phyloP scores from a whole-genome alignment of 768 basidiomycete genomes.

The Boletus rubropictus region DNA sequence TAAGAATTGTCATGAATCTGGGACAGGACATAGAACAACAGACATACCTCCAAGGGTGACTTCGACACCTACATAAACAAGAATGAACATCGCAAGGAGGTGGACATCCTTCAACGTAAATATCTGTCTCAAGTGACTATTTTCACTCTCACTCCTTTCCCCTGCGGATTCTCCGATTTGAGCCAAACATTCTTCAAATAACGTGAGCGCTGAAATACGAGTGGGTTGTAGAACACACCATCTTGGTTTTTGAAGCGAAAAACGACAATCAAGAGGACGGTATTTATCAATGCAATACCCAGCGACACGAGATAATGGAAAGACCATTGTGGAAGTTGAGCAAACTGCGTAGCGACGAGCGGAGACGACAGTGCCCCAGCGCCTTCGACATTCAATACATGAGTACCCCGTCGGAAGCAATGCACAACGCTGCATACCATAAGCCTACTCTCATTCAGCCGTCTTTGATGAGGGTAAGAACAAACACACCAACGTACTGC shows the following conservation, averaged over 20 bases:
- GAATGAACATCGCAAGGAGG: conserved; percentile 54
- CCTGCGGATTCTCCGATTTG: conserved; percentile 46
- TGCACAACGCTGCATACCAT: conserved; percentile 26
- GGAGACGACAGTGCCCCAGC: conserved; percentile 64
- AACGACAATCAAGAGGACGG: conserved; percentile 43
- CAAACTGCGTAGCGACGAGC: conserved; percentile 76
- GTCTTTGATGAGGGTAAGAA: conserved; percentile 11
- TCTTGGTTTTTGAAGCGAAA: conserved; percentile 72
- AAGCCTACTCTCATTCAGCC: conserved; percentile 17
- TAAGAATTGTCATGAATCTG: conserved; percentile 14
- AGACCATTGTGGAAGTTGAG: conserved; percentile 60
- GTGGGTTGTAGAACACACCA: conserved; percentile 36
- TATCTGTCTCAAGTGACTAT: conserved; percentile 45
- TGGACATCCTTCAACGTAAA: conserved; percentile 50
- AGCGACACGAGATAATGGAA: conserved; percentile 73
- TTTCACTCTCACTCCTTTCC: conserved; percentile 33
- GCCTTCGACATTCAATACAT: conserved; percentile 35
- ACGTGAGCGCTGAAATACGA: conserved; percentile 1
- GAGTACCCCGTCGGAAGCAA: conserved; percentile 3
- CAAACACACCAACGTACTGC: conserved; percentile 31
- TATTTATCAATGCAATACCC: conserved; percentile 57
- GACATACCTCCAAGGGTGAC: conserved; percentile 41
- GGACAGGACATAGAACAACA: not conserved
- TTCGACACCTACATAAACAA: conserved; percentile 68
- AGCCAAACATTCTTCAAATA: conserved; percentile 45